Evolutionary conservation across 352 stramenopile species (phyloP).

Genomic region (Globisporangium megalacanthum): DNA sequence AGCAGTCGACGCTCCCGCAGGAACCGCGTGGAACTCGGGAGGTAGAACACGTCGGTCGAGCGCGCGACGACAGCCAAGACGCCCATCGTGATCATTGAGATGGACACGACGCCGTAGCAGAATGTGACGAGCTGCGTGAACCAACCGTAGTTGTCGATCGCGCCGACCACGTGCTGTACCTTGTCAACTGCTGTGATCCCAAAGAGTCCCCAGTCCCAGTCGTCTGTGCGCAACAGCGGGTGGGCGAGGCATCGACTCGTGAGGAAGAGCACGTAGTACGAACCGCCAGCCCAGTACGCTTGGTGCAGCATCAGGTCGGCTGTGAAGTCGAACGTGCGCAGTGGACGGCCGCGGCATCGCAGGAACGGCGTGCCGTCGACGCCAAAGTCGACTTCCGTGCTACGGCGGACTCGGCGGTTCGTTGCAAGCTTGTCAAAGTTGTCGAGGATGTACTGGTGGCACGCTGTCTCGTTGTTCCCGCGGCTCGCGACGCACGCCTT

Average conservation of each 20-base stretch:
- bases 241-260: slow-evolving; percentile 39
- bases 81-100: slow-evolving; percentile 34
- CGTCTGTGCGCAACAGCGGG: slow-evolving; percentile 24
- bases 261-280: slow-evolving; percentile 40
- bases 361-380: slow-evolving; percentile 34
- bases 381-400: slow-evolving; percentile 28
- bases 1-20: slow-evolving; percentile 15
- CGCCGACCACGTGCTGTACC: slow-evolving; percentile 29
- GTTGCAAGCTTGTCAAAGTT: slow-evolving; percentile 33
- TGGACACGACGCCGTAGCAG: slow-evolving; percentile 37
- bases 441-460: slow-evolving; percentile 42
- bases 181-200: slow-evolving; percentile 31
- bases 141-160: slow-evolving; percentile 38
- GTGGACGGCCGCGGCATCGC: slow-evolving; percentile 31
- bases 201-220: slow-evolving; percentile 44
- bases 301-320: slow-evolving; percentile 47
- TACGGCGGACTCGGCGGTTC: slow-evolving; percentile 27
- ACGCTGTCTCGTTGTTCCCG: slow-evolving; percentile 43
- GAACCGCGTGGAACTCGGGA: slow-evolving; percentile 32
- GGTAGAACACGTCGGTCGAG: slow-evolving; percentile 28
- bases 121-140: slow-evolving; percentile 29
- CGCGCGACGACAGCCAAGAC: slow-evolving; percentile 34
- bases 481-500: slow-evolving; percentile 24
- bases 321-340: slow-evolving; percentile 33
- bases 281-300: slow-evolving; percentile 40